These are phyloP conservation scores for Prosopis cineraria DNA, from an alignment of 306 rosid species.

Conservation along the genomic window DNA sequence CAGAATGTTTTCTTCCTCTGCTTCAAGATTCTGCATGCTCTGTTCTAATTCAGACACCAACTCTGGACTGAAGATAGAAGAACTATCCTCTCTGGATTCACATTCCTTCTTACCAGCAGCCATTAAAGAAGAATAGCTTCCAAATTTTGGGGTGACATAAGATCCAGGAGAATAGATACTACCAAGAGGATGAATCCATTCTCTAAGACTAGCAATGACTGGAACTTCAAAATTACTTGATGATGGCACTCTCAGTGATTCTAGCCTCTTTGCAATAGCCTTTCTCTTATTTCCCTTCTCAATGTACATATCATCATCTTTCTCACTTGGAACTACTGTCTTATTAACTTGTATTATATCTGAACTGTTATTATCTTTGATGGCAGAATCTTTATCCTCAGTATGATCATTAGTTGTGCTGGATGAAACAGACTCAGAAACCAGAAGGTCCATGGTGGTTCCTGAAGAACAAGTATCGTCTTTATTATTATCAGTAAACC, in stretches of 20 bases:
- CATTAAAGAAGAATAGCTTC: slow-evolving; percentile 34
- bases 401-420: slow-evolving; percentile 6
- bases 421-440: slow-evolving; percentile 5
- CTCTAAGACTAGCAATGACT: slow-evolving; percentile 46
- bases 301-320: background rate
- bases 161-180: slow-evolving; percentile 48
- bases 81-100: slow-evolving; percentile 31
- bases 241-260: slow-evolving; percentile 48
- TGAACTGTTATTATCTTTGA: slow-evolving; percentile 19
- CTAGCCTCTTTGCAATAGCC: slow-evolving; percentile 46
- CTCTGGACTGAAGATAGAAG: slow-evolving; percentile 48
- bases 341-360: slow-evolving; percentile 12
- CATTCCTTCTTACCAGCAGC: slow-evolving; percentile 21
- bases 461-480: slow-evolving; percentile 25
- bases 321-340: slow-evolving; percentile 25
- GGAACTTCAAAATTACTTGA: slow-evolving; percentile 28
- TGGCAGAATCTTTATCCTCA: slow-evolving; percentile 26
- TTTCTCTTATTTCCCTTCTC: slow-evolving; percentile 49
- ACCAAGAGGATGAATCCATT: slow-evolving; percentile 41
- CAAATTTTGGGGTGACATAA: slow-evolving; percentile 58
- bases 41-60: slow-evolving; percentile 50
- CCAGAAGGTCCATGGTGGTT: slow-evolving; percentile 21
- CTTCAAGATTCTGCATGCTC: slow-evolving; percentile 50
- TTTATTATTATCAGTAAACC: slow-evolving; percentile 23
- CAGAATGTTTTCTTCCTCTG: slow-evolving; percentile 52